Percentiles rank a stretch among this genome's conserved stretches.
Evolutionary conservation across 306 rosid species (phyloP).

Genomic region (Trifolium dubium): DNA sequence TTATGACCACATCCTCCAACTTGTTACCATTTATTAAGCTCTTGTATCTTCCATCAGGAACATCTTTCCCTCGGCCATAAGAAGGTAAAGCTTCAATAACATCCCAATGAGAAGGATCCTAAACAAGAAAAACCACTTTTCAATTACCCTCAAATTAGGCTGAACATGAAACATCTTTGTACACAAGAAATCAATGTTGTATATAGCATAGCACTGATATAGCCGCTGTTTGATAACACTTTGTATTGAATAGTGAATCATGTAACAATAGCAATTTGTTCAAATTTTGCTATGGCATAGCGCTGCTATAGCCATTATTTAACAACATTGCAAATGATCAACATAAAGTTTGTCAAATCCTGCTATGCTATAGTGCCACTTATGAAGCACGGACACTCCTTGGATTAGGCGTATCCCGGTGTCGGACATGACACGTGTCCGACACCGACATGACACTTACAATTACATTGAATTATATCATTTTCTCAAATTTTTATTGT

Average conservation of each 20-base stretch:
- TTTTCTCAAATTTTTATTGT: too few species aligned
- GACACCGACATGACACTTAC: too few species aligned
- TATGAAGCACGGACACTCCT: too few species aligned
- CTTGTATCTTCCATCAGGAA: constrained; percentile 79
- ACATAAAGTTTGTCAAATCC: background rate
- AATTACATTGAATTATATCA: too few species aligned
- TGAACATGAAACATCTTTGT: constrained; percentile 2
- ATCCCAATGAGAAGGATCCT: constrained; percentile 87
- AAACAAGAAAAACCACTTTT: constrained; percentile 40
- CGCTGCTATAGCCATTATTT: background rate
- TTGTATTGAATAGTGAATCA: background rate
- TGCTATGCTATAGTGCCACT: too few species aligned
- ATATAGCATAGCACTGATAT: background rate
- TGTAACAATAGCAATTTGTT: background rate
- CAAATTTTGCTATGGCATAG: background rate
- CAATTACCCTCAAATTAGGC: background rate
- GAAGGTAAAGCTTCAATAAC: constrained; percentile 88
- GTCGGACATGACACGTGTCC: too few species aligned
- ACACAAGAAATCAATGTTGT: constrained; percentile 1
- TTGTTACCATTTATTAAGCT: constrained; percentile 88
- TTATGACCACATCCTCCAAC: constrained; percentile 85
- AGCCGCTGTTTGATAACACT: background rate
- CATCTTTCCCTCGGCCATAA: constrained; percentile 88
- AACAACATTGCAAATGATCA: background rate
- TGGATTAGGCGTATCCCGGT: too few species aligned